A percentile compares a stretch with the other conserved stretches of the same genome.
phyloP scores from a whole-genome alignment of 352 stramenopile genomes.

The Pseudoperonospora humuli region DNA sequence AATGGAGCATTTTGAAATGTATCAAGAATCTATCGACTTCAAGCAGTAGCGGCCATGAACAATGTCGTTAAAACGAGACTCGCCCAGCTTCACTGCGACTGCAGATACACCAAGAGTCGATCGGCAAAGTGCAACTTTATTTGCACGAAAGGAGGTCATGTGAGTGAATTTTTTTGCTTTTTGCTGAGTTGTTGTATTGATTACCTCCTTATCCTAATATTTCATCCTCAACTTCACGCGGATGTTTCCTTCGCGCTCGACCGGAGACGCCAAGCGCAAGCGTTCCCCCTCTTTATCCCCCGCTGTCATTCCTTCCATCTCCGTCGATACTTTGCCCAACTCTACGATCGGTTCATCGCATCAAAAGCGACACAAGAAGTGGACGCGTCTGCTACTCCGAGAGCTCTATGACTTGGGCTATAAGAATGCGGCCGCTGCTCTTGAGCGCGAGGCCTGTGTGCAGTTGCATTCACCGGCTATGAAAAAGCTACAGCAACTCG shows the following conservation, averaged over 20 bases:
- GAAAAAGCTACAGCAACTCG: slow-evolving; percentile 35
- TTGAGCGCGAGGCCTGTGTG: slow-evolving; percentile 55
- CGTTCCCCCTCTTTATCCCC: background rate
- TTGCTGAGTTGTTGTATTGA: too few relatives aligned
- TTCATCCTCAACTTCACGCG: too few relatives aligned
- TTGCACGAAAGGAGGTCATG: too few relatives aligned
- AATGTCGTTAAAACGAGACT: too few relatives aligned
- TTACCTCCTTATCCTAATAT: too few relatives aligned
- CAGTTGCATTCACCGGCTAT: slow-evolving; percentile 49
- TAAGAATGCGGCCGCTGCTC: slow-evolving; percentile 22
- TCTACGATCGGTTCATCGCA: background rate
- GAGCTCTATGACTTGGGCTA: slow-evolving; percentile 74
- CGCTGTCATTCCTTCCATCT: background rate
- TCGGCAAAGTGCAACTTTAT: too few relatives aligned
- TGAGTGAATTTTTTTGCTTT: too few relatives aligned
- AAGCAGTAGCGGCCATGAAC: too few relatives aligned
- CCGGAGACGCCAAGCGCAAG: slow-evolving; percentile 27
- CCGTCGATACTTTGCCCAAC: background rate
- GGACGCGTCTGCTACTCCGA: slow-evolving; percentile 59
- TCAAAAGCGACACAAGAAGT: slow-evolving; percentile 25
- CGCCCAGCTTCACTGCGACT: too few relatives aligned
- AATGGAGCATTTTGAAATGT: too few relatives aligned
- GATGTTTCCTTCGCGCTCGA: background rate
- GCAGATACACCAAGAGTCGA: too few relatives aligned
- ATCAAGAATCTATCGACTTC: too few relatives aligned